phyloP scores from a whole-genome alignment of 2,329 filamentous ascomycete species.

The Albophoma yamanashiensis region DNA sequence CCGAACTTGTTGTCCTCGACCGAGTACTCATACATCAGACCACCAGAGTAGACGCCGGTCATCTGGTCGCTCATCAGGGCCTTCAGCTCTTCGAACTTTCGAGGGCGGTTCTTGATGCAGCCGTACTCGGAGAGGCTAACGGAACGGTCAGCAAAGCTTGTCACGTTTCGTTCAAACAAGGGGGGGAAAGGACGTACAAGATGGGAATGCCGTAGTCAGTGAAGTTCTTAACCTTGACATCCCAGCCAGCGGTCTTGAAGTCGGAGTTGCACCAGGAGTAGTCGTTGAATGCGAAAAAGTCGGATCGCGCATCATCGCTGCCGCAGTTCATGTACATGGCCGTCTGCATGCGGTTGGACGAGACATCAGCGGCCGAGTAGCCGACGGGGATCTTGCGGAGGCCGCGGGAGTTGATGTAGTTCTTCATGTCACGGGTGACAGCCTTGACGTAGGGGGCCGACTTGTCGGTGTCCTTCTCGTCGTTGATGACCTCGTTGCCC shows the following conservation, averaged over 20 bases:
- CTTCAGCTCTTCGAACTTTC: constrained; percentile 68
- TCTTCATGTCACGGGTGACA: constrained; percentile 65
- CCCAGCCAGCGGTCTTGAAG: constrained; percentile 67
- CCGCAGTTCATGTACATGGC: constrained; percentile 93
- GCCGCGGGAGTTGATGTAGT: constrained; percentile 52
- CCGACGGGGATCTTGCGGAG: constrained; percentile 63
- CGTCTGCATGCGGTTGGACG: constrained; percentile 76
- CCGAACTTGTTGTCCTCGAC: constrained; percentile 71
- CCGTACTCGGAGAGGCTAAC: constrained; percentile 78
- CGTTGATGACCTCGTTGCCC: constrained; percentile 72
- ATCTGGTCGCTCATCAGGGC: constrained; percentile 76
- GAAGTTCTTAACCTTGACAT: constrained; percentile 81
- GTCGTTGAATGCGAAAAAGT: constrained; percentile 86
- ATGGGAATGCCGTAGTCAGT: constrained; percentile 78
- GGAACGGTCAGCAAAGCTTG: neutral
- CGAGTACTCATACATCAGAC: constrained; percentile 92
- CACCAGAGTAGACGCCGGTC: constrained; percentile 86
- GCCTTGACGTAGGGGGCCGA: constrained; percentile 69
- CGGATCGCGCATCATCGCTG: constrained; percentile 68
- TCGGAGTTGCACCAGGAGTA: constrained; percentile 76
- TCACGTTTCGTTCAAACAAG: neutral
- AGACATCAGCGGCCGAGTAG: constrained; percentile 71
- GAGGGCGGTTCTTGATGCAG: constrained; percentile 65
- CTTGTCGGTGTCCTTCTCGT: constrained; percentile 48
- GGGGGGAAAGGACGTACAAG: constrained; percentile 47